Conservation (phyloP, 2,329 filamentous ascomycete species). For the Ilyonectria destructans region DNA sequence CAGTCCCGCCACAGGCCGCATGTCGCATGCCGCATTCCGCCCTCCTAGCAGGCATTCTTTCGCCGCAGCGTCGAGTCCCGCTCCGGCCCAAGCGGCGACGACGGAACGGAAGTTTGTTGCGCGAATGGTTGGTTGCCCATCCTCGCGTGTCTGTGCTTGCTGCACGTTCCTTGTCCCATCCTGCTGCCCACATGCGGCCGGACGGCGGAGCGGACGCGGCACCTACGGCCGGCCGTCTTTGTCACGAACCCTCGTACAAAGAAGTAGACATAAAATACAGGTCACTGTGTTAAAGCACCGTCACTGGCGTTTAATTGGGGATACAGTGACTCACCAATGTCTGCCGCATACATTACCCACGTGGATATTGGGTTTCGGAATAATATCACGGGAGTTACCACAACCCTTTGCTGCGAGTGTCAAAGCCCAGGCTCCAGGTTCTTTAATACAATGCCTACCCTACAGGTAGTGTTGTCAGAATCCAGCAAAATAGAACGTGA, state of each 20-base stretch:
- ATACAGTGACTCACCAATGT: not conserved
- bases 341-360: not conserved
- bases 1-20: constrained; percentile 44
- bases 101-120: not conserved
- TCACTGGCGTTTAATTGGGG: not conserved
- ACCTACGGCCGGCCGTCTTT: not conserved
- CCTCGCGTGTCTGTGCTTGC: not conserved
- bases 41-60: constrained; percentile 11
- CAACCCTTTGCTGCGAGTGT: not conserved
- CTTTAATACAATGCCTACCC: too few relatives aligned
- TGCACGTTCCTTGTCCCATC: constrained; percentile 11
- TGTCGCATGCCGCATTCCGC: constrained; percentile 29
- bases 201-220: not conserved
- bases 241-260: not conserved
- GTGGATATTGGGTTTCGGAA: not conserved
- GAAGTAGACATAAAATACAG: not conserved
- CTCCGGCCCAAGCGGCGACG: constrained; percentile 5
- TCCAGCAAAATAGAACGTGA: not conserved
- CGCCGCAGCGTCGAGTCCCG: constrained; percentile 9
- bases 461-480: too few relatives aligned
- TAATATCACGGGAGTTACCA: not conserved
- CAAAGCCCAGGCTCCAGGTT: too few relatives aligned
- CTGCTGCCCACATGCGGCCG: constrained; percentile 5
- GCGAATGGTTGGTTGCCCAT: constrained; percentile 4
- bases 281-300: not conserved